Percentiles rank a stretch among this genome's conserved stretches.
These are phyloP conservation scores for Areca catechu DNA, from an alignment of 176 grass and related monocot genomes.

Conservation along the genomic window DNA sequence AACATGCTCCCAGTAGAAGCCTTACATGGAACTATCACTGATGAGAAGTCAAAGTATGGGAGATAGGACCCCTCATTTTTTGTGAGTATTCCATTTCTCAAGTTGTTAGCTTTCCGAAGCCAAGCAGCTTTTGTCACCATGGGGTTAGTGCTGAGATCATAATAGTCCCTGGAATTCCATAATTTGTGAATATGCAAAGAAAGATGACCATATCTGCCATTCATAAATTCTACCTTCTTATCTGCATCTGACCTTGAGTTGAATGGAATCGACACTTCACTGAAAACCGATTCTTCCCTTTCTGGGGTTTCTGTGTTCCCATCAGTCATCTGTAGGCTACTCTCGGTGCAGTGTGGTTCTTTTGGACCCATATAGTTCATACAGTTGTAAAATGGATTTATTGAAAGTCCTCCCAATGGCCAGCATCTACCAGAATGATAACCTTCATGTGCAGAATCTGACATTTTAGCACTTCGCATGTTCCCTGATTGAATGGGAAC, in stretches of 20 bases:
- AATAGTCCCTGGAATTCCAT: slow-evolving; percentile 30
- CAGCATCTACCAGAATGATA: slow-evolving; percentile 40
- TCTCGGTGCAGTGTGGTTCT: slow-evolving; percentile 9
- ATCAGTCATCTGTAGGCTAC: slow-evolving; percentile 11
- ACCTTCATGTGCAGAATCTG: slow-evolving; percentile 27
- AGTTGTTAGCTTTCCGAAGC: slow-evolving; percentile 16
- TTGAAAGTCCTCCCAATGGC: slow-evolving; percentile 34
- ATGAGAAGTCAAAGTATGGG: slow-evolving; percentile 62
- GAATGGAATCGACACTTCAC: slow-evolving; percentile 23
- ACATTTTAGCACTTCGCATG: slow-evolving; percentile 21
- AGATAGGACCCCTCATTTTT: slow-evolving; percentile 27
- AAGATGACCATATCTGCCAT: slow-evolving; percentile 23
- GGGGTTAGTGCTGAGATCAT: slow-evolving; percentile 70
- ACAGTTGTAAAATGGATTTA: slow-evolving; percentile 29
- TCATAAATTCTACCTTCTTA: slow-evolving; percentile 6
- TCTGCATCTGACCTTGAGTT: slow-evolving; percentile 24
- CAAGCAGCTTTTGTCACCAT: slow-evolving; percentile 40
- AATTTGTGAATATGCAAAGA: slow-evolving; percentile 12
- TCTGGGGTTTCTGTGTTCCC: slow-evolving; percentile 15
- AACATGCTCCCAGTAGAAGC: slow-evolving; percentile 35
- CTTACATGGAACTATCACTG: slow-evolving; percentile 59
- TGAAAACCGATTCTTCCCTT: slow-evolving; percentile 28
- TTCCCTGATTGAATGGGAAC: neutral
- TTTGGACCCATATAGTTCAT: neutral
- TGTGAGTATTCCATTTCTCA: slow-evolving; percentile 19